phyloP scores from a whole-genome alignment of 1,284 basidiomycete genomes.

The Ceraceosorus bombacis region DNA sequence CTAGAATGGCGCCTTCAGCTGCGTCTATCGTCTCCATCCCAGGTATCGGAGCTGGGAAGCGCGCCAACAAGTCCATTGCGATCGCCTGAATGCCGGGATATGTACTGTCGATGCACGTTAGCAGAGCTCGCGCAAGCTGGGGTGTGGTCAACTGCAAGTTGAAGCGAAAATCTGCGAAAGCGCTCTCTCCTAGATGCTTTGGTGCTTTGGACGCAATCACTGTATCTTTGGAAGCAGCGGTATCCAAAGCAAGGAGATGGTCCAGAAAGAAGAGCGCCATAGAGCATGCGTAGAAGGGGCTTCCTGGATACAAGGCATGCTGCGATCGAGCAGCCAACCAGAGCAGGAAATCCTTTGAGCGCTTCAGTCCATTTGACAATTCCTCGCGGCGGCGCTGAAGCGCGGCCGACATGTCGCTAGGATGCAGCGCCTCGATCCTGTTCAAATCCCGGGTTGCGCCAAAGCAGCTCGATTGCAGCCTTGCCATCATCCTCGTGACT shows the following conservation, averaged over 20 bases:
- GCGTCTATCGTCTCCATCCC: constrained; percentile 18
- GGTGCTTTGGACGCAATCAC: background rate
- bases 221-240: constrained; percentile 13
- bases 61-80: constrained; percentile 25
- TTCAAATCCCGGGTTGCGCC: constrained; percentile 8
- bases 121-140: constrained; percentile 25
- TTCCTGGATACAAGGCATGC: constrained; percentile 33
- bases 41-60: constrained; percentile 26
- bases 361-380: constrained; percentile 6
- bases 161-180: constrained; percentile 19
- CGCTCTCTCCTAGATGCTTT: background rate
- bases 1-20: constrained; percentile 20
- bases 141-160: constrained; percentile 17
- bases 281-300: constrained; percentile 36
- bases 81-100: constrained; percentile 35
- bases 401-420: background rate
- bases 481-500: constrained; percentile 3
- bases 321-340: constrained; percentile 3
- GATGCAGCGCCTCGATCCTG: background rate
- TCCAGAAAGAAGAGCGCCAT: constrained; percentile 33
- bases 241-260: constrained; percentile 28
- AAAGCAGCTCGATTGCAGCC: background rate
- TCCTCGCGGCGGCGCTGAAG: background rate
- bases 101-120: constrained; percentile 33
- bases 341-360: background rate